Evolutionary conservation across 257 asterid genomes (phyloP).

Genomic region (Nicotiana sylvestris): DNA sequence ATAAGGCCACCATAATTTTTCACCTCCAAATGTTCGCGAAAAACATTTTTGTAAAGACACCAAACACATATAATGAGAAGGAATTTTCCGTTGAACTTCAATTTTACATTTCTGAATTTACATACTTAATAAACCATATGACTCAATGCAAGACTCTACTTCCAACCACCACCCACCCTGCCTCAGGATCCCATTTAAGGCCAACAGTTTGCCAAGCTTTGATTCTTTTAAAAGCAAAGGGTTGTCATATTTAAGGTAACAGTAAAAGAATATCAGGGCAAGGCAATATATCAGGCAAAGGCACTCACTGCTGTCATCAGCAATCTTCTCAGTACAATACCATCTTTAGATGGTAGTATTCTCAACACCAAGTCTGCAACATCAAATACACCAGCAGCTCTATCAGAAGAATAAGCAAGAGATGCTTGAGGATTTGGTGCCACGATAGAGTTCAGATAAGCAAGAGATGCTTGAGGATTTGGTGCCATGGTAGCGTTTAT

Average conservation of each 20-base stretch:
- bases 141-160: neutral
- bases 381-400: conserved; percentile 46
- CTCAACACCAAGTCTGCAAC: conserved; percentile 61
- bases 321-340: conserved; percentile 78
- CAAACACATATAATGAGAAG: neutral
- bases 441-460: conserved; percentile 32
- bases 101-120: neutral
- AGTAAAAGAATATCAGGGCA: conserved; percentile 5
- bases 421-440: conserved; percentile 42
- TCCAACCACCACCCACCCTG: neutral
- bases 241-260: neutral
- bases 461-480: conserved; percentile 35
- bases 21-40: neutral
- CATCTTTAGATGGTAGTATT: conserved; percentile 75
- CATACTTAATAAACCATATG: neutral
- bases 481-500: conserved; percentile 40
- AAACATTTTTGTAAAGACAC: neutral
- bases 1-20: neutral
- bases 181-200: neutral
- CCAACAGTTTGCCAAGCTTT: neutral
- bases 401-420: conserved; percentile 36
- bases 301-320: conserved; percentile 77
- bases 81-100: neutral
- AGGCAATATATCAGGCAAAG: conserved; percentile 3
- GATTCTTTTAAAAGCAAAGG: neutral